These are phyloP conservation scores for Eutrema yunnanense DNA, from an alignment of 345 rosid species.

Conservation along the genomic window DNA sequence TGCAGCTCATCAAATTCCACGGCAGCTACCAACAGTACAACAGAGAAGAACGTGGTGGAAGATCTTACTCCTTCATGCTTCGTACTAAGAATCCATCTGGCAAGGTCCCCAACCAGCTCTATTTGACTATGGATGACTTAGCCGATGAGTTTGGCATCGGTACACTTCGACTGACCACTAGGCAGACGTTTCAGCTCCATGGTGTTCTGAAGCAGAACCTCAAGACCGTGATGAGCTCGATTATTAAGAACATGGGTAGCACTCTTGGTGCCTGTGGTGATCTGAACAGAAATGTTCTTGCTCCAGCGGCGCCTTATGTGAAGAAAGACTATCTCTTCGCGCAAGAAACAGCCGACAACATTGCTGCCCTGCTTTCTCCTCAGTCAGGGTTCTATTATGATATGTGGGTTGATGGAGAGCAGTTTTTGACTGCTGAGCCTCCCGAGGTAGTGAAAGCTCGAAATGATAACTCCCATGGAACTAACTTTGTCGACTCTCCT, in stretches of 20 bases:
- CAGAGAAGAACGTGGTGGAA: constrained; percentile 85
- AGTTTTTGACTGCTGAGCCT: constrained; percentile 78
- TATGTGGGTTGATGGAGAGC: constrained; percentile 99
- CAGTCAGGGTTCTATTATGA: constrained; percentile 98
- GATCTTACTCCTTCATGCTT: constrained; percentile 93
- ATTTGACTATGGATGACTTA: constrained; percentile 90
- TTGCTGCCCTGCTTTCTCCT: constrained; percentile 85
- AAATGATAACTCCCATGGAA: constrained; percentile 88
- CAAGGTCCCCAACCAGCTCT: constrained; percentile 71
- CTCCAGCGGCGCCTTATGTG: constrained; percentile 84
- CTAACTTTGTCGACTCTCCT: constrained; percentile 88
- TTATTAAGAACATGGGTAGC: constrained; percentile 82
- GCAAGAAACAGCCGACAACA: constrained; percentile 84
- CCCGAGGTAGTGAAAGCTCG: constrained; percentile 92
- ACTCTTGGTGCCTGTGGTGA: constrained; percentile 99
- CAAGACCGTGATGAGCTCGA: constrained; percentile 86
- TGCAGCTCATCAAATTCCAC: constrained; percentile 88
- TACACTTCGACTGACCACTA: constrained; percentile 89
- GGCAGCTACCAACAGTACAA: constrained; percentile 98
- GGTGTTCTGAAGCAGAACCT: constrained; percentile 93
- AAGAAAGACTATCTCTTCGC: constrained; percentile 76
- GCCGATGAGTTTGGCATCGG: constrained; percentile 96
- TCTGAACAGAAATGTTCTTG: constrained; percentile 93
- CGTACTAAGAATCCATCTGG: constrained; percentile 95
- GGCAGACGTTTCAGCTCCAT: constrained; percentile 98